A percentile compares a stretch with the other conserved stretches of the same genome.
These are phyloP conservation scores for Fraxinus velutina DNA, from an alignment of 305 asterid genomes.

Conservation along the genomic window DNA sequence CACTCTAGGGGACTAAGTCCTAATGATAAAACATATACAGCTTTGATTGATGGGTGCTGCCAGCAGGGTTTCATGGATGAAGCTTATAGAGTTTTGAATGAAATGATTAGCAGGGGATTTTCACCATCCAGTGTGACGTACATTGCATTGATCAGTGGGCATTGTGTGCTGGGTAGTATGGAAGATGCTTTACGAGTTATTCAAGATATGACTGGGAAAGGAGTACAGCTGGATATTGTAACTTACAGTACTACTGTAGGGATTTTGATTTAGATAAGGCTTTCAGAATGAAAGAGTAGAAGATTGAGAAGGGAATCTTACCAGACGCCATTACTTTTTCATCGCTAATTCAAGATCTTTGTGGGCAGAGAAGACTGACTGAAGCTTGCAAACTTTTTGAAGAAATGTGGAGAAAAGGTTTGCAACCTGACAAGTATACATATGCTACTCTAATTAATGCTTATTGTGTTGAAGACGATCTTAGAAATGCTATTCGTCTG, in stretches of 20 bases:
- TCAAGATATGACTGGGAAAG: conserved; percentile 47
- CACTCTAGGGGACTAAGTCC: conserved; percentile 60
- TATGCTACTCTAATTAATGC: conserved; percentile 77
- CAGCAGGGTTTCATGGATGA: conserved; percentile 73
- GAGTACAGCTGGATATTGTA: conserved; percentile 67
- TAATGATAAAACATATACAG: conserved; percentile 77
- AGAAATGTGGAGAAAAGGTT: conserved; percentile 59
- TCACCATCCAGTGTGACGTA: conserved; percentile 72
- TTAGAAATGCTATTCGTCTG: conserved; percentile 52
- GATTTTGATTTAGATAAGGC: conserved; percentile 56
- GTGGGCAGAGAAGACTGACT: conserved; percentile 49
- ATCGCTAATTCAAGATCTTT: conserved; percentile 75
- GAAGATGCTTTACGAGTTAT: conserved; percentile 54
- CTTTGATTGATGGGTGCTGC: conserved; percentile 71
- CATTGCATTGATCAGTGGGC: conserved; percentile 72
- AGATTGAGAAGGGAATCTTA: conserved; percentile 56
- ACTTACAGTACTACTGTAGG: conserved; percentile 71
- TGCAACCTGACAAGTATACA: conserved; percentile 70
- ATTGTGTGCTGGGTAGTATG: conserved; percentile 53
- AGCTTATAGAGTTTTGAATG: conserved; percentile 52
- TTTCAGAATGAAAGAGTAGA: conserved; percentile 53
- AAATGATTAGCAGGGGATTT: conserved; percentile 57
- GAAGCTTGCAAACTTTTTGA: conserved; percentile 69
- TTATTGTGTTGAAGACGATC: conserved; percentile 63
- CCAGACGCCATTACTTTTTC: conserved; percentile 76